A percentile compares a stretch with the other conserved stretches of the same genome.
Conservation (phyloP, 2,329 filamentous ascomycete genomes). For the Hansfordia pulvinata region DNA sequence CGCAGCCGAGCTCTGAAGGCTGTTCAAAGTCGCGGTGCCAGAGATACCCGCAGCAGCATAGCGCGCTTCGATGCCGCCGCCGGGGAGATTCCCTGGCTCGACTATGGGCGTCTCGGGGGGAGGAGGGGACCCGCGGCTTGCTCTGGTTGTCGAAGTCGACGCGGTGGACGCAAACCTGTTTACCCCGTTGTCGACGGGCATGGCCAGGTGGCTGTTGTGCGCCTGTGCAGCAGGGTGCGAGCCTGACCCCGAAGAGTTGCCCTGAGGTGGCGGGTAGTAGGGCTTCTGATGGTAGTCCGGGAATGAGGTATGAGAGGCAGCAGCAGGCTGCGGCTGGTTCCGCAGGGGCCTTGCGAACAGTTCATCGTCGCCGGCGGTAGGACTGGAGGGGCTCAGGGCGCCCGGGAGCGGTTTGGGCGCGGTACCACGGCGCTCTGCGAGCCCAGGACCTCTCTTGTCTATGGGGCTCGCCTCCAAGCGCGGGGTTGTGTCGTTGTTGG, state of each 20-base stretch:
- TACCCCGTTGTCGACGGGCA: conserved; percentile 33
- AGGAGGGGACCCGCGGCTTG: conserved; percentile 83
- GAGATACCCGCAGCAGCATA: conserved; percentile 88
- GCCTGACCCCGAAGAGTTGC: conserved; percentile 14
- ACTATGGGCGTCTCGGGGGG: conserved; percentile 85
- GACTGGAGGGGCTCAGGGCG: conserved; percentile 55
- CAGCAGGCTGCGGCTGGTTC: conserved; percentile 24
- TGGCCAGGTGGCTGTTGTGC: conserved; percentile 18
- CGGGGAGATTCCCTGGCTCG: conserved; percentile 55
- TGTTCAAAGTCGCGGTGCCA: conserved; percentile 69
- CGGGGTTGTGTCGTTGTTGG: conserved; percentile 36
- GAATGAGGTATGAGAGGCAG: conserved; percentile 26
- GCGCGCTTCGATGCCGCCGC: conserved; percentile 76
- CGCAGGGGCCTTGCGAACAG: conserved; percentile 58
- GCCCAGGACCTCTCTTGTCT: conserved; percentile 45
- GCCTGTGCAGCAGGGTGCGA: conserved; percentile 4
- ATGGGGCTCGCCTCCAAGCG: conserved; percentile 41
- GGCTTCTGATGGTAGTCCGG: conserved; percentile 40
- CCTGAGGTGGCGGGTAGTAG: conserved; percentile 46
- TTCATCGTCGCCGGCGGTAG: conserved; percentile 62
- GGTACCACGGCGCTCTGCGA: conserved; percentile 75
- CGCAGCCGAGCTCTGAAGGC: conserved; percentile 69
- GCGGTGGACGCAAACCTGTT: conserved; percentile 66
- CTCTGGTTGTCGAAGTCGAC: conserved; percentile 84
- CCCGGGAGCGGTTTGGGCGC: conserved; percentile 63